Percentiles rank a stretch among this genome's conserved stretches.
These are phyloP conservation scores for Sporothrix globosa DNA, from an alignment of 2,329 filamentous ascomycete genomes.

Conservation along the genomic window DNA sequence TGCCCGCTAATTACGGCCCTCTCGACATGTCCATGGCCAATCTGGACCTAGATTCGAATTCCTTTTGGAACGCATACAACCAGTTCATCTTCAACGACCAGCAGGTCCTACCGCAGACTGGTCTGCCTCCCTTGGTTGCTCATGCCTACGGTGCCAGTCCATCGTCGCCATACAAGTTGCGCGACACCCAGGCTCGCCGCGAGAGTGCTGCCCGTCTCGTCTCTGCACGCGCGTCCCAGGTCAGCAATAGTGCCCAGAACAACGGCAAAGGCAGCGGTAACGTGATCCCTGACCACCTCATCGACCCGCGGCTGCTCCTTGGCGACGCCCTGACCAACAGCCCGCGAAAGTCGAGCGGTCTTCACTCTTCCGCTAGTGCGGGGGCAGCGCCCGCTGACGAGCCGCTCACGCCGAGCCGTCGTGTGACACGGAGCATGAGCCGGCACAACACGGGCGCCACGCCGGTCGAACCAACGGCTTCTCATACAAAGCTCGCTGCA, in stretches of 20 bases:
- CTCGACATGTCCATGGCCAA: background rate
- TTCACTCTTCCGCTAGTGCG: background rate
- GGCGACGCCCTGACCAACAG: background rate
- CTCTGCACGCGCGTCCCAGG: conserved; percentile 15
- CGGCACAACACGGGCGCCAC: background rate
- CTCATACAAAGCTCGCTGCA: background rate
- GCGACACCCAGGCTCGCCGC: conserved; percentile 30
- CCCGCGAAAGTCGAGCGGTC: background rate
- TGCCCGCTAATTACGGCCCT: background rate
- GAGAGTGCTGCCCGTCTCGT: conserved; percentile 15
- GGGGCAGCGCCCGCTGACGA: background rate
- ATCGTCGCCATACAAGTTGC: conserved; percentile 24
- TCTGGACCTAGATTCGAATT: background rate
- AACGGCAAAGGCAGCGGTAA: no score
- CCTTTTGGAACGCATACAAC: background rate
- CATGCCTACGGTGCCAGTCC: background rate
- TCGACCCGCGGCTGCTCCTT: conserved; percentile 20
- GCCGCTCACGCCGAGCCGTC: conserved; percentile 5
- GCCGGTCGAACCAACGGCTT: background rate
- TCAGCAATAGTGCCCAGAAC: background rate
- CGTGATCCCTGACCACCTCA: background rate
- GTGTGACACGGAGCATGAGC: conserved; percentile 35
- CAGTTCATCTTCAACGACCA: background rate
- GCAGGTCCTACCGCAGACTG: background rate
- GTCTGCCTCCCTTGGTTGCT: background rate